Conservation (phyloP, 2,329 filamentous ascomycete genomes). For the Mollisiaceae sp. region DNA sequence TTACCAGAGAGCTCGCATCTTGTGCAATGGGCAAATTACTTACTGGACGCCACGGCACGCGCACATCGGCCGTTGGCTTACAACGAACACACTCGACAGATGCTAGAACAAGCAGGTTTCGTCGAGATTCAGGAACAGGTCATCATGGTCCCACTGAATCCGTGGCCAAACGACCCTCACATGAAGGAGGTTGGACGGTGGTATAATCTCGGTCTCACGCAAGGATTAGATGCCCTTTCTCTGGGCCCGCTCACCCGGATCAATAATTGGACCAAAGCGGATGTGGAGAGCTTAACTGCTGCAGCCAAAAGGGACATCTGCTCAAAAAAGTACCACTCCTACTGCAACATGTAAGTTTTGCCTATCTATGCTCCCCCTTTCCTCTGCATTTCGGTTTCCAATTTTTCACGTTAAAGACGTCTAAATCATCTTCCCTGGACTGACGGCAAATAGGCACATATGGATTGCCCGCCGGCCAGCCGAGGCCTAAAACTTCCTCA, state of each 20-base stretch:
- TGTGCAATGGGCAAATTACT: constrained; percentile 70
- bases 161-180: constrained; percentile 69
- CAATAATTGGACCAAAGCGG: constrained; percentile 62
- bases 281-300: constrained; percentile 66
- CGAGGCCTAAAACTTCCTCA: constrained; percentile 21
- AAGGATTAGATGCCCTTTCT: constrained; percentile 75
- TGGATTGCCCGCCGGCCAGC: constrained; percentile 40
- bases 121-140: constrained; percentile 75
- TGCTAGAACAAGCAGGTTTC: constrained; percentile 75
- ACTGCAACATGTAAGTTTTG: constrained; percentile 76
- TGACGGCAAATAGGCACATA: constrained; percentile 37
- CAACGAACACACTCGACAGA: constrained; percentile 62
- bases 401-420: constrained; percentile 17
- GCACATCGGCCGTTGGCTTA: constrained; percentile 70
- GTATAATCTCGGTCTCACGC: constrained; percentile 80
- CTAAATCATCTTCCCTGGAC: constrained; percentile 4
- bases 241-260: constrained; percentile 74
- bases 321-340: constrained; percentile 70
- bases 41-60: constrained; percentile 70
- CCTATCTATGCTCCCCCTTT: constrained; percentile 7
- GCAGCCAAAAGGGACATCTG: constrained; percentile 72
- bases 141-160: constrained; percentile 74
- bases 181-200: constrained; percentile 75
- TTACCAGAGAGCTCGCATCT: constrained; percentile 63
- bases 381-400: constrained; percentile 4